Conservation (phyloP, 495 filamentous ascomycete species). For the Astrothelium subdiscretum region DNA sequence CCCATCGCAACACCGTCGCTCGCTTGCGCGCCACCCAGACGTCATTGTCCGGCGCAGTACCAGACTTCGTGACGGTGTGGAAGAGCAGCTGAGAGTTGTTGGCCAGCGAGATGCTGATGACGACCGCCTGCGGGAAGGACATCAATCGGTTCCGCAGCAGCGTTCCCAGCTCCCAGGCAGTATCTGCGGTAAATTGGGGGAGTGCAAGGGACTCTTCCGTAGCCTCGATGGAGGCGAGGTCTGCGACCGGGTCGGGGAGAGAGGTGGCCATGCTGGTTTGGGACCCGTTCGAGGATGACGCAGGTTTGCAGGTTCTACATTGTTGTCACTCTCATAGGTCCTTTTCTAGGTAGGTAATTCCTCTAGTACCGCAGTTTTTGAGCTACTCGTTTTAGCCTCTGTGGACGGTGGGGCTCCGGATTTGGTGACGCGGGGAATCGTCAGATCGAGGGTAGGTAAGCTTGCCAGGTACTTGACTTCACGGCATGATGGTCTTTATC, state of each 20-base stretch:
- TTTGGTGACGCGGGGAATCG: too few relatives aligned
- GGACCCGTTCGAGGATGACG: neutral
- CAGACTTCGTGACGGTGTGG: conserved; percentile 43
- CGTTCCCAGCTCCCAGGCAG: conserved; percentile 55
- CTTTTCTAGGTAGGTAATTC: neutral
- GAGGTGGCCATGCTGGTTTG: neutral
- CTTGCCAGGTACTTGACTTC: too few relatives aligned
- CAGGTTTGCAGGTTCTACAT: neutral
- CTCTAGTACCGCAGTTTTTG: neutral
- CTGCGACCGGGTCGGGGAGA: conserved; percentile 12
- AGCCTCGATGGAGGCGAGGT: conserved; percentile 35
- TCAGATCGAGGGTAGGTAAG: too few relatives aligned
- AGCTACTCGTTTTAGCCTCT: neutral
- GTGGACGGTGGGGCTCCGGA: neutral
- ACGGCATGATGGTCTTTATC: too few relatives aligned
- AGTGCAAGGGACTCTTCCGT: conserved; percentile 46
- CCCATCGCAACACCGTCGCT: conserved; percentile 60
- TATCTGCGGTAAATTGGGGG: conserved; percentile 48
- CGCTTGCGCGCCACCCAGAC: conserved; percentile 41
- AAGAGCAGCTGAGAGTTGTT: conserved; percentile 49
- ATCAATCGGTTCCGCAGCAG: conserved; percentile 51
- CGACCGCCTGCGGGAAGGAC: conserved; percentile 41
- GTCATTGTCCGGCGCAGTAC: conserved; percentile 44
- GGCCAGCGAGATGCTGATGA: conserved; percentile 55
- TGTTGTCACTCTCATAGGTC: too few relatives aligned